Evolutionary conservation across 805 yeast species (phyloP).

Genomic region (Saccharomyces mikatae): DNA sequence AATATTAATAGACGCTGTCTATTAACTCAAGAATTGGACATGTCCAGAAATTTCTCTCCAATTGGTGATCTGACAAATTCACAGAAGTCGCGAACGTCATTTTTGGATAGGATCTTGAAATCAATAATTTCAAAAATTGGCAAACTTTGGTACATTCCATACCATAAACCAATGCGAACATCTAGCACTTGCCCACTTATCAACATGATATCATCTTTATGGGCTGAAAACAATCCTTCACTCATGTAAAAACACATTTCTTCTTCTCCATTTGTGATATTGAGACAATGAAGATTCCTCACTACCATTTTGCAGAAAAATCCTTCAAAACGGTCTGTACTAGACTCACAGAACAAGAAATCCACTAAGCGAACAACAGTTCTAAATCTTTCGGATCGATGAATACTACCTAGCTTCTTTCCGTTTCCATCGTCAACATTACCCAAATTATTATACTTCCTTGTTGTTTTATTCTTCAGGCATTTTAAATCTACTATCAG

Average conservation of each 20-base stretch:
- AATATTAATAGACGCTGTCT: too few species aligned
- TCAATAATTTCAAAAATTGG: slow-evolving; percentile 12
- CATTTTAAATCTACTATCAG: neutral
- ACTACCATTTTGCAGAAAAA: slow-evolving; percentile 7
- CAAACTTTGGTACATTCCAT: neutral
- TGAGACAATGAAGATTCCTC: slow-evolving; percentile 3
- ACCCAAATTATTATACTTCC: neutral
- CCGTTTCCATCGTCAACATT: neutral
- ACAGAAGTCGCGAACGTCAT: slow-evolving; percentile 9
- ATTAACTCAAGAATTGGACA: neutral
- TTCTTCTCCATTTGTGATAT: neutral
- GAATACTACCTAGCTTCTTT: neutral
- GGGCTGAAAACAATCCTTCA: neutral
- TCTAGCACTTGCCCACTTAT: slow-evolving; percentile 14
- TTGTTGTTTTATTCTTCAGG: neutral
- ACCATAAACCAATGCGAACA: slow-evolving; percentile 8
- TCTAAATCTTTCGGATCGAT: slow-evolving; percentile 2
- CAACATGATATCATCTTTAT: neutral
- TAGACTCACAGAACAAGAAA: slow-evolving; percentile 2
- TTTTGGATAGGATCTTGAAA: slow-evolving; percentile 4
- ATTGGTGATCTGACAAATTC: slow-evolving; percentile 4
- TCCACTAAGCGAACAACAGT: slow-evolving; percentile 13
- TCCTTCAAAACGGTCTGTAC: neutral
- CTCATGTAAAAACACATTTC: neutral
- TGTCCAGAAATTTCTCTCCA: slow-evolving; percentile 2